These are phyloP conservation scores for Diaporthe velutina DNA, from an alignment of 2,329 filamentous ascomycete species.

Conservation along the genomic window DNA sequence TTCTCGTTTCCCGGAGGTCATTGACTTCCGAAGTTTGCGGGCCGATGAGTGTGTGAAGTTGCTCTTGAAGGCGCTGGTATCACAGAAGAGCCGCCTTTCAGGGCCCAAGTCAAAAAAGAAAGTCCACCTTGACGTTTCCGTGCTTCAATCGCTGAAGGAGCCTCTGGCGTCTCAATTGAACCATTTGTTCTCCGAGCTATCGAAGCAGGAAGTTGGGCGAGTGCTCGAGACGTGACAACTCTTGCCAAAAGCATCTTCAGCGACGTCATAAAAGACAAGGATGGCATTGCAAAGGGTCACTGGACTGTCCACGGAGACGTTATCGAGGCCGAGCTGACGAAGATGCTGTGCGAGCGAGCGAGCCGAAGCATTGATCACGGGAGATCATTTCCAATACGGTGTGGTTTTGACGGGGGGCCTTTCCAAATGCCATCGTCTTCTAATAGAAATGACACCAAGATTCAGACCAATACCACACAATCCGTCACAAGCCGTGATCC, in stretches of 20 bases:
- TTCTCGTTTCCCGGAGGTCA: constrained; percentile 73
- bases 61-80: constrained; percentile 51
- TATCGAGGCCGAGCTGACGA: constrained; percentile 39
- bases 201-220: constrained; percentile 68
- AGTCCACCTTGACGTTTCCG: constrained; percentile 44
- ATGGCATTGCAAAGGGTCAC: constrained; percentile 33
- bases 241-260: constrained; percentile 65
- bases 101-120: neutral
- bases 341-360: constrained; percentile 43
- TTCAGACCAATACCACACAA: neutral
- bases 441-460: neutral
- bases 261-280: constrained; percentile 50
- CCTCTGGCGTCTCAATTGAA: constrained; percentile 45
- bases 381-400: neutral
- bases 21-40: constrained; percentile 66
- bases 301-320: constrained; percentile 37
- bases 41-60: constrained; percentile 59
- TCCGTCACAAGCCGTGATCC: neutral
- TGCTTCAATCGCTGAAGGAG: constrained; percentile 45
- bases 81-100: constrained; percentile 44
- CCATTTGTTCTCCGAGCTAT: constrained; percentile 55
- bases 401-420: neutral
- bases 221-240: constrained; percentile 71
- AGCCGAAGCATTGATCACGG: constrained; percentile 35
- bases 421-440: neutral